A percentile compares a stretch with the other conserved stretches of the same genome.
phyloP scores from a whole-genome alignment of 2,329 filamentous ascomycete species.

The Microsporum canis region DNA sequence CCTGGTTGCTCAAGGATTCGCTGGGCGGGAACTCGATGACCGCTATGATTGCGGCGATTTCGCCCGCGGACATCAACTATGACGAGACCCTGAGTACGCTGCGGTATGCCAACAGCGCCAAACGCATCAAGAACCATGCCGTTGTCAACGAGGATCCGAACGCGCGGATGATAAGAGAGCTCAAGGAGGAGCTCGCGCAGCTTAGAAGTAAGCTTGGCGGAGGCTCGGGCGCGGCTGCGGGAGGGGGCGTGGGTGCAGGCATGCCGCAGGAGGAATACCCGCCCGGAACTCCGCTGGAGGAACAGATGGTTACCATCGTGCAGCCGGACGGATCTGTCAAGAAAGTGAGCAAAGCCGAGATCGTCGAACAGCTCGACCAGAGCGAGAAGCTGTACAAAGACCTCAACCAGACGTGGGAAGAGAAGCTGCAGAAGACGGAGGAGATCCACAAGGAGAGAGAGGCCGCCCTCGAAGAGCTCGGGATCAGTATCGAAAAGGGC shows the following conservation, averaged over 20 bases:
- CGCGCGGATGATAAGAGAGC: constrained; percentile 92
- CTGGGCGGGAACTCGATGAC: constrained; percentile 98
- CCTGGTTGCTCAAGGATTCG: constrained; percentile 94
- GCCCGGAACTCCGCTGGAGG: constrained; percentile 79
- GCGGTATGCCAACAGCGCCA: constrained; percentile 92
- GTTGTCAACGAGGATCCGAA: constrained; percentile 99
- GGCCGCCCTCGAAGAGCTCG: constrained; percentile 84
- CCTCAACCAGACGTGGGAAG: constrained; percentile 96
- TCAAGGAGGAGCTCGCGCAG: constrained; percentile 86
- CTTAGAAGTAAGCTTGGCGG: constrained; percentile 74
- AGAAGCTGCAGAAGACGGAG: constrained; percentile 90
- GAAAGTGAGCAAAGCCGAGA: constrained; percentile 96
- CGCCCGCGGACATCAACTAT: constrained; percentile 96
- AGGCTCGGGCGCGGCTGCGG: constrained; percentile 25
- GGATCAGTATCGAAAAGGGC: constrained; percentile 97
- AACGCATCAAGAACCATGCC: constrained; percentile 99
- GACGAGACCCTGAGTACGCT: constrained; percentile 94
- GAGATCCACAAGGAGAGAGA: constrained; percentile 97
- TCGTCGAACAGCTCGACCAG: constrained; percentile 89
- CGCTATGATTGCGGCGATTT: constrained; percentile 98
- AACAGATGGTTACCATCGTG: constrained; percentile 94
- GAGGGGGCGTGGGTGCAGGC: constrained; percentile 28
- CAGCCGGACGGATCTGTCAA: constrained; percentile 74
- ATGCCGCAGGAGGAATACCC: constrained; percentile 72
- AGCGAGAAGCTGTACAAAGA: constrained; percentile 94